These are phyloP conservation scores for Echites panduratus DNA, from an alignment of 257 asterid species.

Conservation along the genomic window DNA sequence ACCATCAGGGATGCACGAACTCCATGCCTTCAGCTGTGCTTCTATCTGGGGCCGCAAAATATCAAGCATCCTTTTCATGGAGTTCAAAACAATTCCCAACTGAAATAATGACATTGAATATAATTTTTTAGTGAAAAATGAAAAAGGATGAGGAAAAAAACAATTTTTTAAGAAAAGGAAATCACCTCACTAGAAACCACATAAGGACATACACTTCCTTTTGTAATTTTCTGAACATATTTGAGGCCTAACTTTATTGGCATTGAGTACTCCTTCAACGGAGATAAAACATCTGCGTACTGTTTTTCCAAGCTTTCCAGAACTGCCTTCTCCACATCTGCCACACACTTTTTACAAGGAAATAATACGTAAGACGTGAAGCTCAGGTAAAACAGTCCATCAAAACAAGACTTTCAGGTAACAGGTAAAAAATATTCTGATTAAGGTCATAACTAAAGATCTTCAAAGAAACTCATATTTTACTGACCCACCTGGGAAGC, in stretches of 20 bases:
- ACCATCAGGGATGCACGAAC: constrained; percentile 70
- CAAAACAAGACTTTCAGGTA: constrained; percentile 1
- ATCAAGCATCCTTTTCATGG: constrained; percentile 85
- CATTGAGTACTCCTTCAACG: constrained; percentile 70
- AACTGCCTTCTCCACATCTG: constrained; percentile 85
- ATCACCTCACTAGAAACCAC: constrained; percentile 52
- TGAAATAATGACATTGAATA: constrained; percentile 22
- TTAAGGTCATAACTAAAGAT: not conserved
- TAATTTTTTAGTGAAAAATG: not conserved
- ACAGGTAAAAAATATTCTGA: not conserved
- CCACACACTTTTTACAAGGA: constrained; percentile 49
- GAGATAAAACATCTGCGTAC: constrained; percentile 69
- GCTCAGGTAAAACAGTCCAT: not conserved
- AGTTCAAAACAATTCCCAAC: constrained; percentile 83
- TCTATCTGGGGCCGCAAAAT: constrained; percentile 64
- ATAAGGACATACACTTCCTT: constrained; percentile 51
- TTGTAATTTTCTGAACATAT: constrained; percentile 75
- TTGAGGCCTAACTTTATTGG: constrained; percentile 81
- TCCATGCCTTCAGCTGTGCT: constrained; percentile 66
- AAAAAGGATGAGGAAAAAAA: not conserved
- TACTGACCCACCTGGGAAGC: not conserved
- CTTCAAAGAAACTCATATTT: not conserved
- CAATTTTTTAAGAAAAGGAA: not conserved
- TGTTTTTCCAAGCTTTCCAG: constrained; percentile 84
- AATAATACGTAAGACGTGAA: not conserved